Conservation (phyloP, 2,329 filamentous ascomycete genomes). For the Colletotrichum costaricense region DNA sequence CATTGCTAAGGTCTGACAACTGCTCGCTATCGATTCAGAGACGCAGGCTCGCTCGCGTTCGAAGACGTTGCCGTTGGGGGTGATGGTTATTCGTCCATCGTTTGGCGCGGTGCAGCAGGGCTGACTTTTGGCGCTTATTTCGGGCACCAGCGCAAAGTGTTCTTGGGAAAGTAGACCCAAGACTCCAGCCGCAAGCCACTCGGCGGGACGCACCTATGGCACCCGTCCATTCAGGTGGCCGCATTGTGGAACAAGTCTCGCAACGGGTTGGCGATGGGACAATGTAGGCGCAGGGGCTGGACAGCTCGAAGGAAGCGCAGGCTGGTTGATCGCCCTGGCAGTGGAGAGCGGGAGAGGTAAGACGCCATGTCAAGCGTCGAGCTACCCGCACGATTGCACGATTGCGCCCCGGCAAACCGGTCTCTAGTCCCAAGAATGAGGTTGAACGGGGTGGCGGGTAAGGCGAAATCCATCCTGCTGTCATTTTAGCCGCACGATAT, state of each 20-base stretch:
- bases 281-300: neutral
- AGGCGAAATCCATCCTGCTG: neutral
- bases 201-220: neutral
- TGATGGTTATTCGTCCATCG: neutral
- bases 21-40: conserved; percentile 13
- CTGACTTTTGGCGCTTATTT: neutral
- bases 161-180: too few species aligned
- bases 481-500: neutral
- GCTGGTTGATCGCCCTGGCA: conserved; percentile 1
- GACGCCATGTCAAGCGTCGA: neutral
- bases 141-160: neutral
- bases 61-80: neutral
- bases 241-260: neutral
- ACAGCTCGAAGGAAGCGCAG: neutral
- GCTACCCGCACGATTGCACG: conserved; percentile 10
- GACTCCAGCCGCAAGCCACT: neutral
- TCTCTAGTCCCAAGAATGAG: neutral
- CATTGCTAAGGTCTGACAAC: neutral
- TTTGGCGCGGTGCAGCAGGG: neutral
- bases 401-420: conserved; percentile 25
- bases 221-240: neutral
- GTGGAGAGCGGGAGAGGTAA: conserved; percentile 20
- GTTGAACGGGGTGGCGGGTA: conserved; percentile 20
- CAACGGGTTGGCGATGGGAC: neutral
- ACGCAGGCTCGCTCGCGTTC: neutral